phyloP scores from a whole-genome alignment of 1,139 yeast species.

The Protomyces inundatus region DNA sequence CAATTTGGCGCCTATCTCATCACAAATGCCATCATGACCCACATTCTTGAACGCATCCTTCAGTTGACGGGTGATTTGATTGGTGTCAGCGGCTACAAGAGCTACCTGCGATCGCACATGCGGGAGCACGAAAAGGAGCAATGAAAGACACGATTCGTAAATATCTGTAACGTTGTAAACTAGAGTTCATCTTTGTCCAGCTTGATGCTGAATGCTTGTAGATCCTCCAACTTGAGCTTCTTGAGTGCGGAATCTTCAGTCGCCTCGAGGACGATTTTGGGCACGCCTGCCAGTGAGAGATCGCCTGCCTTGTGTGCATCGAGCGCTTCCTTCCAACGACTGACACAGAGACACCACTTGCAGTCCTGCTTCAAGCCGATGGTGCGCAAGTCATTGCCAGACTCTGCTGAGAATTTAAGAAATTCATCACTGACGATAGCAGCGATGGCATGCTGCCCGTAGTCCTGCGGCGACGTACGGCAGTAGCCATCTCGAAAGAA shows the following conservation, averaged over 20 bases:
- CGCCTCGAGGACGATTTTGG: conserved; percentile 12
- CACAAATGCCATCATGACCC: conserved; percentile 20
- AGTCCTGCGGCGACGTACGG: conserved; percentile 20
- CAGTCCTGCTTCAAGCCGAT: conserved; percentile 20
- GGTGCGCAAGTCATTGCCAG: conserved; percentile 16
- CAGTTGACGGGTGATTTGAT: conserved; percentile 1
- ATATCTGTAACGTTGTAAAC: not conserved
- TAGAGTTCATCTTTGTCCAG: not conserved
- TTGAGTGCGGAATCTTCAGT: conserved; percentile 19
- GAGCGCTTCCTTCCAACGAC: conserved; percentile 25
- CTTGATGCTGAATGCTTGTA: conserved; percentile 1
- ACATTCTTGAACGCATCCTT: conserved; percentile 3
- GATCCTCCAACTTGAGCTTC: conserved; percentile 11
- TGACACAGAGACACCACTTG: conserved; percentile 22
- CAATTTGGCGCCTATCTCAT: conserved; percentile 11
- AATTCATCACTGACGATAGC: conserved; percentile 19
- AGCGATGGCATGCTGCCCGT: conserved; percentile 21
- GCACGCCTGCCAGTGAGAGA: conserved; percentile 16
- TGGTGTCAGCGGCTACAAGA: conserved; percentile 15
- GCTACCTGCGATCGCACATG: conserved; percentile 1
- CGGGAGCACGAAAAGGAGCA: conserved; percentile 3
- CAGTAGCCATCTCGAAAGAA: conserved; percentile 26
- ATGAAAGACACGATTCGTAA: not conserved
- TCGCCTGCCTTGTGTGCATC: conserved; percentile 20
- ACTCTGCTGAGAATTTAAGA: conserved; percentile 20